Conservation (phyloP, 805 yeast genomes). For the Torulaspora maleeae region DNA sequence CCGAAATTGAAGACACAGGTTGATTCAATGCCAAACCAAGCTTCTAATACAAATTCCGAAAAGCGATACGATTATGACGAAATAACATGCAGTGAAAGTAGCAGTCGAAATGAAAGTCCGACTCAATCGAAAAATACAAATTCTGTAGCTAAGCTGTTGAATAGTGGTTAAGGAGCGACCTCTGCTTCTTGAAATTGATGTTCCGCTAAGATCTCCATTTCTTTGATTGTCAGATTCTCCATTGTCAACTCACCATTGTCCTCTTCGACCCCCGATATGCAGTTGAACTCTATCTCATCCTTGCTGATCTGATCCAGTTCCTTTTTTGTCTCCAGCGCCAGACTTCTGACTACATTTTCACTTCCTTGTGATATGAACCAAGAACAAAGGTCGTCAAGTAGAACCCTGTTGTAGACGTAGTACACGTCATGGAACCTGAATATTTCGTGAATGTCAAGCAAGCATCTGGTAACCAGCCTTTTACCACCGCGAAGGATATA, state of each 20-base stretch:
- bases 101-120: constrained; percentile 27
- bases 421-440: constrained; percentile 81
- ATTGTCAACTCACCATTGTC: constrained; percentile 39
- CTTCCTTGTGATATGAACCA: constrained; percentile 63
- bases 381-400: constrained; percentile 69
- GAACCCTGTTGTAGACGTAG: constrained; percentile 73
- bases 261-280: constrained; percentile 36
- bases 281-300: constrained; percentile 44
- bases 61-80: constrained; percentile 22
- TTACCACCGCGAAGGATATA: constrained; percentile 64
- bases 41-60: constrained; percentile 6
- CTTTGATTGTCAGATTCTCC: constrained; percentile 46
- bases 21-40: constrained; percentile 3
- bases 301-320: constrained; percentile 40
- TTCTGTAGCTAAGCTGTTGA: constrained; percentile 14
- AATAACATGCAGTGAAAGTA: constrained; percentile 32
- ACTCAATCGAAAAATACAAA: constrained; percentile 5
- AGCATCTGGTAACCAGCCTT: constrained; percentile 52
- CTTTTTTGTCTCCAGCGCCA: constrained; percentile 60
- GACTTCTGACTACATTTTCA: constrained; percentile 52
- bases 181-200: constrained; percentile 36
- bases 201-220: constrained; percentile 57
- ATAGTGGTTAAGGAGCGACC: constrained; percentile 9
- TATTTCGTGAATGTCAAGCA: constrained; percentile 61
- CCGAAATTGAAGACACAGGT: constrained; percentile 6